Conservation (phyloP, 306 rosid species). For the Vigna angularis region DNA sequence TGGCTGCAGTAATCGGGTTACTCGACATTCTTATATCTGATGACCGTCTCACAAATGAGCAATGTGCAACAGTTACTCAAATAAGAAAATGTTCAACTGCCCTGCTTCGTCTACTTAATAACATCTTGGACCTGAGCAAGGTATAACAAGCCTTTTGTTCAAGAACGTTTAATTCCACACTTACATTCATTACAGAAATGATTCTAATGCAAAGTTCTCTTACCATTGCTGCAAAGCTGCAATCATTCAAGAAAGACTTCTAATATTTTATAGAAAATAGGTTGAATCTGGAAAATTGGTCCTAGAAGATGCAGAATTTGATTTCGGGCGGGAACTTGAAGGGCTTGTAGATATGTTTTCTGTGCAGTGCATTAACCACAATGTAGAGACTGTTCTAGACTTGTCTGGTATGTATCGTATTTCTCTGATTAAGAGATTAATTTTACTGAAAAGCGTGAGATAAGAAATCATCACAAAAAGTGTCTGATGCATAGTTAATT, state of each 20-base stretch:
- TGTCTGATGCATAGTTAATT: slow-evolving; percentile 30
- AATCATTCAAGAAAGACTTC: slow-evolving; percentile 33
- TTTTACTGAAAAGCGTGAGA: slow-evolving; percentile 14
- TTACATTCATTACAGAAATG: slow-evolving; percentile 17
- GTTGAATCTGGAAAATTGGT: slow-evolving; percentile 98
- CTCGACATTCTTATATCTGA: slow-evolving; percentile 95
- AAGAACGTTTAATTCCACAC: background rate
- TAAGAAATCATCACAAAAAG: slow-evolving; percentile 6
- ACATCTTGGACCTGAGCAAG: slow-evolving; percentile 97
- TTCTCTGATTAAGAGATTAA: slow-evolving; percentile 27
- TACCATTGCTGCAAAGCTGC: background rate
- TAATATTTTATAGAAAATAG: slow-evolving; percentile 49
- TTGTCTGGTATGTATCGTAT: slow-evolving; percentile 70
- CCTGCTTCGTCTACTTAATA: slow-evolving; percentile 90
- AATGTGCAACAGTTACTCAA: slow-evolving; percentile 85
- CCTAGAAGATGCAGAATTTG: slow-evolving; percentile 93
- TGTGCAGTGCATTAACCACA: slow-evolving; percentile 93
- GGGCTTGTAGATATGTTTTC: slow-evolving; percentile 99
- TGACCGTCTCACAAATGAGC: slow-evolving; percentile 90
- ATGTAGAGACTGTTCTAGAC: slow-evolving; percentile 89
- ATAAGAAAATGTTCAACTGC: slow-evolving; percentile 95
- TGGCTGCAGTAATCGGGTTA: slow-evolving; percentile 98
- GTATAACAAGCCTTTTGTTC: slow-evolving; percentile 46
- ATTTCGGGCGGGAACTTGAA: slow-evolving; percentile 93
- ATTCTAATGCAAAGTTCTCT: background rate